Evolutionary conservation across 192 early-diverging fungal species (phyloP), one percentile per base, ranked within the genome.

Genomic region (Piromyces sp.): DNA sequence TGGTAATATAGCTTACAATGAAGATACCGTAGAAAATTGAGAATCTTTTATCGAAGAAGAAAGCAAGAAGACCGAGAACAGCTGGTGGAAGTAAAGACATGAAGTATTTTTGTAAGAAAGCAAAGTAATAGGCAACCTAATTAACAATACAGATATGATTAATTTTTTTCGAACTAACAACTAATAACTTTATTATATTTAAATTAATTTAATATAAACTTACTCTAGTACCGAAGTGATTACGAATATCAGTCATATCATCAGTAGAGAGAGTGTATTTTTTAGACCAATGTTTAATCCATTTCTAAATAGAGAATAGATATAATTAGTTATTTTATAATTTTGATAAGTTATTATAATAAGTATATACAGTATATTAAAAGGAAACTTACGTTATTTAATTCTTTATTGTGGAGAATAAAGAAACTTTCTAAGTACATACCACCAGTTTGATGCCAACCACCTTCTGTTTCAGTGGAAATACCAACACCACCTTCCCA

Each of bases 51-150:
- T 89, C 84, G 30, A 86, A 84, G 12, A 90, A 84, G 82, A 92
- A 92, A 80, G 89, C 87, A 13, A 92, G 29, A 13, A 90, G 40
- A 19, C 96, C 95, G 13, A 93, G 79, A 9, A 87, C 87, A 2
- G 95, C 85, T 16, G 95, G 95, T 6, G 87, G 82, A 30, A 91
- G 85, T 30, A 98, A 87, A 88, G 91, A 94, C 15, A 94, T 79
- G 42, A 94, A 88, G 87, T 97, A 98, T 84, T 90, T 94, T 86
- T 96, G 95, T 5, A 97, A 84, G 85, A 97, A 98, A 17, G 95
- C 95, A 90, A 98, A 98, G 86, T 98, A 97, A 86, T 90, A 92
- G n/a, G 94, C 95, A 38, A 95, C 89, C 85, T 86, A 30, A 26
- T 78, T 30, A 33, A 6, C 9, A 6, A 33, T 33, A 33, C 3